These are phyloP conservation scores for Pestalotiopsis sp. DNA, from an alignment of 2,329 filamentous ascomycete species.

Conservation along the genomic window DNA sequence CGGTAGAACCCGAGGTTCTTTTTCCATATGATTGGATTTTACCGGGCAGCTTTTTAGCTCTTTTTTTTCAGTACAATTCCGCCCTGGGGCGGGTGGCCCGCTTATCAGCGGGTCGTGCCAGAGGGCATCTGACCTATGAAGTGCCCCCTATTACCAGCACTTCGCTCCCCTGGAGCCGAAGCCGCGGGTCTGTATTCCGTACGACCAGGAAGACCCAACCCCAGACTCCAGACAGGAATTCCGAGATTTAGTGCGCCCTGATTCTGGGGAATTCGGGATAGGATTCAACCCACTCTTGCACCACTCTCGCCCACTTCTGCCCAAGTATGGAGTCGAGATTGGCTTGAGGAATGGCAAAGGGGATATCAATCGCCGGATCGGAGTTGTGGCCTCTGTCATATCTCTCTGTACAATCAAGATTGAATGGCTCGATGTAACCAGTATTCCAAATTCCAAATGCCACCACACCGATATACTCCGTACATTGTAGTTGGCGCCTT, in stretches of 20 bases:
- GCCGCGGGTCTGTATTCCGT: not conserved
- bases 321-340: not conserved
- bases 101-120: not conserved
- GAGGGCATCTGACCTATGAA: not conserved
- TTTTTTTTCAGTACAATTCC: not conserved
- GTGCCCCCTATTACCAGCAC: not conserved
- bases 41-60: not conserved
- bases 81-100: not conserved
- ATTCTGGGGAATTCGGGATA: too few relatives aligned
- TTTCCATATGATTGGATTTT: not conserved
- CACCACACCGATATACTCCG: too few relatives aligned
- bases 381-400: too few relatives aligned
- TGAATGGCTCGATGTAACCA: not conserved
- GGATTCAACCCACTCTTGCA: not conserved
- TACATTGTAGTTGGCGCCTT: too few relatives aligned
- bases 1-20: slow-evolving; percentile 7
- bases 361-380: not conserved
- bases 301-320: not conserved
- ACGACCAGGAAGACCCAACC: not conserved
- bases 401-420: not conserved
- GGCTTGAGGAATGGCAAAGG: not conserved
- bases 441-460: not conserved
- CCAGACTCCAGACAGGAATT: not conserved
- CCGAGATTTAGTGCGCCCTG: not conserved
- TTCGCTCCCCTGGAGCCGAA: not conserved